Percentiles rank a stretch among this genome's conserved stretches.
phyloP scores from a whole-genome alignment of 1,284 basidiomycete species.

The Cutaneotrichosporon mucoides region DNA sequence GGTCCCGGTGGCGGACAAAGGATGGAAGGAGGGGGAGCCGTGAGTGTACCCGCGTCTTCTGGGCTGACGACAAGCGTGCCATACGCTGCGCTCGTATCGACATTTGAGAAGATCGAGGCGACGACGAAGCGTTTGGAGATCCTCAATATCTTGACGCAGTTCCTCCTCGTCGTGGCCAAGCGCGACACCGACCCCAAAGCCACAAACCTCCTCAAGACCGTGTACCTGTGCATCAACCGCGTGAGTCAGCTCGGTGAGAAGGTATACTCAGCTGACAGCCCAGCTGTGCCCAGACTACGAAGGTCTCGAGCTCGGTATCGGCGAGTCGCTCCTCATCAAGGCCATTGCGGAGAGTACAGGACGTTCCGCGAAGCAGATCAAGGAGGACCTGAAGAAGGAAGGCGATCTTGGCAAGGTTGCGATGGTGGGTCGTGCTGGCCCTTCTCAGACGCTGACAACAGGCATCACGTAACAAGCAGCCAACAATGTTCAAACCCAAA shows the following conservation, averaged over 20 bases:
- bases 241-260: slow-evolving; percentile 52
- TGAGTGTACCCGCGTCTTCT: slow-evolving; percentile 50
- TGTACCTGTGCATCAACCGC: slow-evolving; percentile 96
- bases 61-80: slow-evolving; percentile 63
- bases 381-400: slow-evolving; percentile 86
- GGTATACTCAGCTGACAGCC: not conserved
- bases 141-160: slow-evolving; percentile 77
- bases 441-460: slow-evolving; percentile 39
- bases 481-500: slow-evolving; percentile 92
- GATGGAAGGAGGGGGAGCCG: slow-evolving; percentile 84
- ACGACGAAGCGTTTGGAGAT: slow-evolving; percentile 97
- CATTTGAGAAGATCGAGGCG: slow-evolving; percentile 84
- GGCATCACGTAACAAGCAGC: slow-evolving; percentile 90
- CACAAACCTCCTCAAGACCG: slow-evolving; percentile 75
- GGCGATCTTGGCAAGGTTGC: slow-evolving; percentile 96
- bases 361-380: slow-evolving; percentile 73
- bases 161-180: slow-evolving; percentile 84
- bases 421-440: slow-evolving; percentile 57
- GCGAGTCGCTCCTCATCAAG: slow-evolving; percentile 90
- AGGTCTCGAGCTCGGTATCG: slow-evolving; percentile 93
- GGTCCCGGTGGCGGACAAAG: slow-evolving; percentile 73
- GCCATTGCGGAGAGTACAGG: slow-evolving; percentile 95
- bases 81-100: slow-evolving; percentile 83
- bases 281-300: slow-evolving; percentile 93
- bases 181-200: slow-evolving; percentile 46